Evolutionary conservation across 108 stramenopile genomes (phyloP), one percentile per base, ranked within the genome.

Genomic region (Nitzschia sp.): DNA sequence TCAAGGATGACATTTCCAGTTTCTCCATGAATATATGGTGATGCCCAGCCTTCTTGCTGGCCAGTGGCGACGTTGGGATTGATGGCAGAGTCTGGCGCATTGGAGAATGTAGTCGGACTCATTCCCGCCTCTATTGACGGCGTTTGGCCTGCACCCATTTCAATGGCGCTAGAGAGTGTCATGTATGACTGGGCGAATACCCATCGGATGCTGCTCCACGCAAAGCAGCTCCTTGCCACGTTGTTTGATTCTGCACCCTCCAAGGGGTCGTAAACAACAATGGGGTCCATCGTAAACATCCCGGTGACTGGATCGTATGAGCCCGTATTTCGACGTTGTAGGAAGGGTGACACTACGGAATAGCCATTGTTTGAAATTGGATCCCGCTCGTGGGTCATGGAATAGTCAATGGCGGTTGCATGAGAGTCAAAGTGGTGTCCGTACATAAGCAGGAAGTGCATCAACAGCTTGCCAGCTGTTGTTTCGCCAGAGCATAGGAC

Each of bases 361-460:
- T 77, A 80, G 14, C 65, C 64, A 17, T 77, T 67, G 42, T 67
- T 69, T n/a, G 40, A 55, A 48, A 19, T 46, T 8, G 48, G 38
- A 44, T 83, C 80, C 37, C 81, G 53, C 48, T 75, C 66, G 57
- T 82, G 68, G 11, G 77, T 89, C 37, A 80, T 83, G 55, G 83
- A 86, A 40, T 86, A 70, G 69, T 94, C 93, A 57, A 94, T 89
- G 43, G 83, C 83, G 15, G 88, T 87, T 11, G 81, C 48, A 22
- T 81, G 76, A 10, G 93, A 81, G 66, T 95, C 90, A 70, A 95
- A 95, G 62, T 89, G 86, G 22, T 87, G 84, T 2, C 93, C 93
- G 54, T 90, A 95, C 65, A 86, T 89, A 37, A 90, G 73, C 21
- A 95, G 76, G 65, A 92, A 92, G 65, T 92, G 90, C 84, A 92